These are phyloP conservation scores for Hypoxylon cercidicola DNA, from an alignment of 495 filamentous ascomycete genomes.

Conservation along the genomic window DNA sequence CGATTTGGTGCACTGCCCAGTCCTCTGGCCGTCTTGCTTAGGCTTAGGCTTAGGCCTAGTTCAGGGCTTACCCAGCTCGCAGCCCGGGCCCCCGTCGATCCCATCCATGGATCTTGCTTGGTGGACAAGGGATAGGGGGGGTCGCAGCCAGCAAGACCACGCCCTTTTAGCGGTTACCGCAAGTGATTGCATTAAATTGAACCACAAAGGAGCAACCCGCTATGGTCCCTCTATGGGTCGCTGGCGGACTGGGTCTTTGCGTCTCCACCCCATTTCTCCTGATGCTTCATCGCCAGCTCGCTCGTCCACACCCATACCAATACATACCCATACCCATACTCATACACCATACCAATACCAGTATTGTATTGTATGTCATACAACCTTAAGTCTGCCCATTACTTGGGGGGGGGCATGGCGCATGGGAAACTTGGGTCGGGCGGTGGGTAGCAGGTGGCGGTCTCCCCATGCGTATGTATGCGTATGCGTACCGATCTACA, in stretches of 20 bases:
- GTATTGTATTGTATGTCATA: no score
- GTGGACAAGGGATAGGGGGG: conserved; percentile 33
- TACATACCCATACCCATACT: no score
- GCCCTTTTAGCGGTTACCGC: conserved; percentile 41
- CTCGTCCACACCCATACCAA: no score
- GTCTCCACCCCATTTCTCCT: no score
- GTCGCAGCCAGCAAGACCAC: conserved; percentile 7
- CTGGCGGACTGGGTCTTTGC: no score
- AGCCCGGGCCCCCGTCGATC: conserved; percentile 33
- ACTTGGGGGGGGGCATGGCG: neutral
- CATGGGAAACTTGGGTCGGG: neutral
- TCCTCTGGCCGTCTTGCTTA: neutral
- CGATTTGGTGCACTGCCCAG: conserved; percentile 8
- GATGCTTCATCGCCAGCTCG: no score
- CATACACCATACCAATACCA: no score
- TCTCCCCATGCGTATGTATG: conserved; percentile 21
- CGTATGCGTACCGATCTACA: conserved; percentile 40
- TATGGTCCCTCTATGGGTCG: conserved; percentile 1
- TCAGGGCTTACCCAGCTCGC: conserved; percentile 16
- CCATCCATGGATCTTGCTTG: conserved; percentile 16
- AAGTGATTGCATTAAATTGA: conserved; percentile 41
- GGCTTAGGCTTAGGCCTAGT: neutral
- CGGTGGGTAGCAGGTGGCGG: conserved; percentile 31
- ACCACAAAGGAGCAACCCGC: conserved; percentile 42
- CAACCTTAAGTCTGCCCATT: conserved; percentile 8